A percentile compares a stretch with the other conserved stretches of the same genome.
Evolutionary conservation across 2,329 filamentous ascomycete genomes (phyloP).

Genomic region (Annulohypoxylon truncatum): DNA sequence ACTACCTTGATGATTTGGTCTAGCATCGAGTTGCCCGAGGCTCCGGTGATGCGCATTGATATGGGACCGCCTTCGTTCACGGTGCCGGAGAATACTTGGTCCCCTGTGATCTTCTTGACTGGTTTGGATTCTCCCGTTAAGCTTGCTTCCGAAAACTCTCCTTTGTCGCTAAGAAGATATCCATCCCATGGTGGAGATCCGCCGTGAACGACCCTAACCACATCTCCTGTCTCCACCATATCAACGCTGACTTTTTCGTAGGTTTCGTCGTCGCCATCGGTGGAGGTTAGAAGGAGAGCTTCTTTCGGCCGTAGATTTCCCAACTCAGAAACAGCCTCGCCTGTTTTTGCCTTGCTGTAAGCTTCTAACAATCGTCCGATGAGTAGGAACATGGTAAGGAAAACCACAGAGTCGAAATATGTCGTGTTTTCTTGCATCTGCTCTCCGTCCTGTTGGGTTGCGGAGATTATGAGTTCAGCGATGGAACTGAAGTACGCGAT

Average conservation of each 20-base stretch:
- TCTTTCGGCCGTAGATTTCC: conserved; percentile 14
- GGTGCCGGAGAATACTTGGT: conserved; percentile 13
- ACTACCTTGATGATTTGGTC: conserved; percentile 20
- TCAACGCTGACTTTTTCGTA: conserved; percentile 12
- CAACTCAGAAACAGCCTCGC: conserved; percentile 10
- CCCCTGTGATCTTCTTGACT: conserved; percentile 5
- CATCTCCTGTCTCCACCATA: conserved; percentile 10
- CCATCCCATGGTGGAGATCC: conserved; percentile 18
- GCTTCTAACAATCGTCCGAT: conserved; percentile 13
- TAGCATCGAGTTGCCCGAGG: conserved; percentile 14
- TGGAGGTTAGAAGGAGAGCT: conserved; percentile 6
- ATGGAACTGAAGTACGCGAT: conserved; percentile 12
- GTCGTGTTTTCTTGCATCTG: conserved; percentile 13
- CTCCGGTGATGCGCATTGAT: conserved; percentile 17
- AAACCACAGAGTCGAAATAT: conserved; percentile 24
- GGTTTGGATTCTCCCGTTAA: conserved; percentile 3
- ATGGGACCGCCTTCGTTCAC: conserved; percentile 12
- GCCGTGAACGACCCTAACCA: conserved; percentile 8
- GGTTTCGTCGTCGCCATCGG: background rate
- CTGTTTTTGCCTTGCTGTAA: conserved; percentile 21
- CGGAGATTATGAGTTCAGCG: conserved; percentile 1
- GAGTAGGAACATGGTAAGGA: conserved; percentile 17
- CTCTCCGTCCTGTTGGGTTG: background rate
- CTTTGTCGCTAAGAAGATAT: conserved; percentile 8
- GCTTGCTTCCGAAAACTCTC: conserved; percentile 10